These are phyloP conservation scores for Colletotrichum musae DNA, from an alignment of 2,329 filamentous ascomycete genomes.

Conservation along the genomic window DNA sequence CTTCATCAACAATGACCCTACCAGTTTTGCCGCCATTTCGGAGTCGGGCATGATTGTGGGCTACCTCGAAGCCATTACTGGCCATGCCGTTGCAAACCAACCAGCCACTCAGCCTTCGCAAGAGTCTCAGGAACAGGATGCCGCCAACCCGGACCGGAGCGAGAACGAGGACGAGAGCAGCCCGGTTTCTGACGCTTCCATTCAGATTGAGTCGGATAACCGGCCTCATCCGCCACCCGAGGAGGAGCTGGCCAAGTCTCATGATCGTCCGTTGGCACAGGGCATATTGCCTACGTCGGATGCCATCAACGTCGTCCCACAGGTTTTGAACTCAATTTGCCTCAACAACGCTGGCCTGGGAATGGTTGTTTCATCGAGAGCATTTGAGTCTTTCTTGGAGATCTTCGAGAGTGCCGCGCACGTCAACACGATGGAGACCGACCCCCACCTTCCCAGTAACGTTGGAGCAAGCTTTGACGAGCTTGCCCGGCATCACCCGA, in stretches of 20 bases:
- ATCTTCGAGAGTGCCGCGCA: constrained; percentile 96
- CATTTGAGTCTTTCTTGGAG: constrained; percentile 89
- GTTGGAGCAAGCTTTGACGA: constrained; percentile 94
- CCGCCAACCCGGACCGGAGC: constrained; percentile 43
- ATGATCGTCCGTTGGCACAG: constrained; percentile 65
- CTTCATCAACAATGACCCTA: constrained; percentile 99
- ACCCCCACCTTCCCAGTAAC: constrained; percentile 77
- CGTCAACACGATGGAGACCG: constrained; percentile 85
- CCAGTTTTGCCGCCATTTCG: constrained; percentile 94
- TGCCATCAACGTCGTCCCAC: constrained; percentile 88
- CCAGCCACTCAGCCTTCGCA: constrained; percentile 47
- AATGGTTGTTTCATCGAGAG: constrained; percentile 86
- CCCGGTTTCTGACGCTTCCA: constrained; percentile 56
- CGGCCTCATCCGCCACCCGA: constrained; percentile 68
- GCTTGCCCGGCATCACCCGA: constrained; percentile 91
- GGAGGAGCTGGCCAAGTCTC: constrained; percentile 56
- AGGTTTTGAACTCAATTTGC: constrained; percentile 93
- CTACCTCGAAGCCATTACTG: constrained; percentile 86
- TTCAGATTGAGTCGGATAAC: constrained; percentile 54
- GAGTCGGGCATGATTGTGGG: constrained; percentile 92
- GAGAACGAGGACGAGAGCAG: constrained; percentile 53
- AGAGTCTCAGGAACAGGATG: constrained; percentile 43
- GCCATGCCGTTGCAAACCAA: constrained; percentile 58
- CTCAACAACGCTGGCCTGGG: constrained; percentile 90
- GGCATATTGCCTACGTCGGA: constrained; percentile 91